These are phyloP conservation scores for Pyrenophora seminiperda DNA, from an alignment of 2,329 filamentous ascomycete genomes.

Conservation along the genomic window DNA sequence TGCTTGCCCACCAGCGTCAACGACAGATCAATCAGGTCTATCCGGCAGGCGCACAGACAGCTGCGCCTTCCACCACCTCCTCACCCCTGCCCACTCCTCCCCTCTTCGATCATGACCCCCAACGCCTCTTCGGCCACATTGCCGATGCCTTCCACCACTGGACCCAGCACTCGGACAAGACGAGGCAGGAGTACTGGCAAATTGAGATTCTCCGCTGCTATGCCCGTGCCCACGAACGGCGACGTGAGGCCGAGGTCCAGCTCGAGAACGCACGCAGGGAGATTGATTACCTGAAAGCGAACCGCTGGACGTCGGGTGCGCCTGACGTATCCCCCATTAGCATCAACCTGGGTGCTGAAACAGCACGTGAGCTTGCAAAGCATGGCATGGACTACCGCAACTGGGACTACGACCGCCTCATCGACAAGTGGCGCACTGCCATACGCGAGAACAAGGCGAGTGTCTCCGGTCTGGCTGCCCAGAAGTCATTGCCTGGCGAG, in stretches of 20 bases:
- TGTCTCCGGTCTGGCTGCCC: slow-evolving; percentile 40
- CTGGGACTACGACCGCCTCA: slow-evolving; percentile 50
- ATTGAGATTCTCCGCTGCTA: slow-evolving; percentile 55
- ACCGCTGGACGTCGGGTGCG: slow-evolving; percentile 33
- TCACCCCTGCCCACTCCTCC: slow-evolving; percentile 47
- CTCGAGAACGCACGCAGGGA: slow-evolving; percentile 50
- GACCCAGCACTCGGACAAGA: slow-evolving; percentile 64
- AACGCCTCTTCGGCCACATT: slow-evolving; percentile 74
- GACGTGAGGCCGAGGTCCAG: slow-evolving; percentile 45
- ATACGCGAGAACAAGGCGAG: slow-evolving; percentile 41
- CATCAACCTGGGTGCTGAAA: slow-evolving; percentile 45
- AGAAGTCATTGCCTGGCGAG: slow-evolving; percentile 39
- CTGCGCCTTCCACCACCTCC: slow-evolving; percentile 34
- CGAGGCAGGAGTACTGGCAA: slow-evolving; percentile 53
- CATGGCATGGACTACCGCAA: slow-evolving; percentile 46
- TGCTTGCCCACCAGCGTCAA: slow-evolving; percentile 51
- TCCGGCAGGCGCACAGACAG: slow-evolving; percentile 33
- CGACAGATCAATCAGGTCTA: slow-evolving; percentile 44
- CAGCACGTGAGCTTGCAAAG: slow-evolving; percentile 48
- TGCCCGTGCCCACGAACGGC: slow-evolving; percentile 48
- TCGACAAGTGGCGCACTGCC: slow-evolving; percentile 48
- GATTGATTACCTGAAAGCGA: slow-evolving; percentile 49
- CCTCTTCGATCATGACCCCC: slow-evolving; percentile 64
- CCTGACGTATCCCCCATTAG: slow-evolving; percentile 41
- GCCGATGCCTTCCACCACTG: slow-evolving; percentile 79